phyloP scores from a whole-genome alignment of 352 stramenopile species.

The Phytophthora sojae region DNA sequence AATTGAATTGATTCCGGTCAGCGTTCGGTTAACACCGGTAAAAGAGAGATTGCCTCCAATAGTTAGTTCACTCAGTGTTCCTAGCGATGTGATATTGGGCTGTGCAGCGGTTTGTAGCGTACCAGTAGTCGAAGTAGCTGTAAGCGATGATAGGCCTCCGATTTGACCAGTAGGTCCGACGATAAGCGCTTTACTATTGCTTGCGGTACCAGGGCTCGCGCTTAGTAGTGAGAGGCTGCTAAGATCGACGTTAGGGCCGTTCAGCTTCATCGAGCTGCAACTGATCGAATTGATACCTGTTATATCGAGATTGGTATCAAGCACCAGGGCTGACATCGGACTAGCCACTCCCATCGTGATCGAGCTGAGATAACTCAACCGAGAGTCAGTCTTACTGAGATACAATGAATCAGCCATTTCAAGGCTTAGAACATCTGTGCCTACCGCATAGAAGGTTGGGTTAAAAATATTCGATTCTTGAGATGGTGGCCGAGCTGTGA shows the following conservation, averaged over 20 bases:
- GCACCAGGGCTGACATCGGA: neutral
- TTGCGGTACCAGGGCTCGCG: neutral
- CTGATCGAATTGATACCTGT: neutral
- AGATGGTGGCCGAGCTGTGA: neutral
- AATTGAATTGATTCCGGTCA: too few relatives aligned
- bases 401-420: neutral
- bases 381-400: slow-evolving; percentile 1
- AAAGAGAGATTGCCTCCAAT: too few relatives aligned
- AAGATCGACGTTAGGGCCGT: neutral
- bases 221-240: neutral
- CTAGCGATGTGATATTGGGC: too few relatives aligned
- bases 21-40: too few relatives aligned
- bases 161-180: neutral
- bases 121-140: too few relatives aligned
- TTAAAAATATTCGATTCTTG: neutral
- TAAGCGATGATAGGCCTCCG: neutral
- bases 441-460: neutral
- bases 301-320: neutral
- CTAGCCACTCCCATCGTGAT: slow-evolving; percentile 3
- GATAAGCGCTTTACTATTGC: neutral
- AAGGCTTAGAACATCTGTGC: neutral
- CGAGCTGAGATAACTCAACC: neutral
- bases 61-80: too few relatives aligned
- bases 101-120: too few relatives aligned
- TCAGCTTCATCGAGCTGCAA: neutral